Evolutionary conservation across 768 basidiomycete genomes (phyloP).

Genomic region (Lepiota venenata): DNA sequence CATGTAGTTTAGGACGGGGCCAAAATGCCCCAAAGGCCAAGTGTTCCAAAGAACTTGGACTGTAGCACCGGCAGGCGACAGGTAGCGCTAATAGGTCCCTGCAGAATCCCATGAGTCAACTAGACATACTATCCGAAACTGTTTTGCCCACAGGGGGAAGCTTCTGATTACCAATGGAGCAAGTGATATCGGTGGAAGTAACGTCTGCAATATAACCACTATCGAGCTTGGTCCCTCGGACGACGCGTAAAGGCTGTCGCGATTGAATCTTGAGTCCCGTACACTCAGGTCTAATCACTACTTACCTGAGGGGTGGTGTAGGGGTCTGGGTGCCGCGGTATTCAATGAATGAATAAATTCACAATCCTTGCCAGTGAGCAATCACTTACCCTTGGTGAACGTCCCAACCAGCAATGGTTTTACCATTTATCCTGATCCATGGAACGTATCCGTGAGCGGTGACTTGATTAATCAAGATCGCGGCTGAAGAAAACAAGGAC

Average conservation of each 20-base stretch:
- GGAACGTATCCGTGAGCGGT: conserved; percentile 35
- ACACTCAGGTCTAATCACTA: not conserved
- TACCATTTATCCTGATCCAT: conserved; percentile 27
- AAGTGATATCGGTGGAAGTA: conserved; percentile 31
- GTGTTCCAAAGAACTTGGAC: conserved; percentile 35
- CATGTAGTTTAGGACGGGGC: conserved; percentile 38
- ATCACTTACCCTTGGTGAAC: conserved; percentile 22
- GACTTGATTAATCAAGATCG: conserved; percentile 18
- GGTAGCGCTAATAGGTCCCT: conserved; percentile 34
- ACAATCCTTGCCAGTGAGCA: not conserved
- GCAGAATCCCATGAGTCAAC: not conserved
- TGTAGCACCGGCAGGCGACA: conserved; percentile 31
- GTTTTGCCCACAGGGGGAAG: conserved; percentile 27
- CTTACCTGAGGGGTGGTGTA: conserved; percentile 31
- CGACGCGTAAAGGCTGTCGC: conserved; percentile 29
- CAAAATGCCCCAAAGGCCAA: conserved; percentile 35
- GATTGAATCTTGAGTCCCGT: not conserved
- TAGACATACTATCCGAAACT: not conserved
- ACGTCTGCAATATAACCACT: conserved; percentile 31
- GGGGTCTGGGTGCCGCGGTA: conserved; percentile 16
- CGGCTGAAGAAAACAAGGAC: conserved; percentile 13
- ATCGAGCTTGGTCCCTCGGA: conserved; percentile 32
- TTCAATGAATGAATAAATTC: not conserved
- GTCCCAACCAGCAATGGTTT: conserved; percentile 33
- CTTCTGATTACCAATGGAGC: conserved; percentile 34